Percentiles rank a stretch among this genome's conserved stretches.
These are phyloP conservation scores for Beta vulgaris DNA, from an alignment of 148 eudicot species.

Conservation along the genomic window DNA sequence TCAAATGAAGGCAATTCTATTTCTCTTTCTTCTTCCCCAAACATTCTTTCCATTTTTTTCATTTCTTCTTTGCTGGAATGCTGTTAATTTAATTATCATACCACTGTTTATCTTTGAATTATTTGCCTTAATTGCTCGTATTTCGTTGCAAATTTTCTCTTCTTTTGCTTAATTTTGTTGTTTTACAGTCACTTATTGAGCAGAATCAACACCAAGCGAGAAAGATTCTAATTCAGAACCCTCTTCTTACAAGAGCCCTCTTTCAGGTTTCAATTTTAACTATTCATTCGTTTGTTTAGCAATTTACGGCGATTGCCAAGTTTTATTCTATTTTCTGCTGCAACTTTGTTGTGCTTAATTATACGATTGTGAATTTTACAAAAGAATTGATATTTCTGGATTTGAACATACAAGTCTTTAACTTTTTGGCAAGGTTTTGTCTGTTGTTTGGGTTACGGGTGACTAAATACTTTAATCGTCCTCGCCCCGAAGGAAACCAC, in stretches of 20 bases:
- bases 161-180: conserved; percentile 21
- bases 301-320: no score
- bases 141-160: background rate
- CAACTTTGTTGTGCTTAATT: no score
- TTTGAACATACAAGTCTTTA: background rate
- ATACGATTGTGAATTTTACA: no score
- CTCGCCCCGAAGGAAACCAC: no score
- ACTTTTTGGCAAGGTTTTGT: background rate
- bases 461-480: no score
- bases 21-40: background rate
- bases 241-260: conserved; percentile 73
- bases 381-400: background rate
- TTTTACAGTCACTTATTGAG: conserved; percentile 59
- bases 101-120: background rate
- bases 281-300: conserved; percentile 9
- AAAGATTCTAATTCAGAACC: conserved; percentile 78
- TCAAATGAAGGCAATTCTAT: conserved; percentile 79
- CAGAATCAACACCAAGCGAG: conserved; percentile 92
- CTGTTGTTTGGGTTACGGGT: background rate
- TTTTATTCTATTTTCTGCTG: no score
- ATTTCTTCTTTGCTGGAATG: background rate
- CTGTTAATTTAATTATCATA: background rate
- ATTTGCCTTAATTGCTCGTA: background rate
- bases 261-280: conserved; percentile 59
- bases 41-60: no score